phyloP scores from a whole-genome alignment of 208 protist species.

The Acanthamoeba royreba region DNA sequence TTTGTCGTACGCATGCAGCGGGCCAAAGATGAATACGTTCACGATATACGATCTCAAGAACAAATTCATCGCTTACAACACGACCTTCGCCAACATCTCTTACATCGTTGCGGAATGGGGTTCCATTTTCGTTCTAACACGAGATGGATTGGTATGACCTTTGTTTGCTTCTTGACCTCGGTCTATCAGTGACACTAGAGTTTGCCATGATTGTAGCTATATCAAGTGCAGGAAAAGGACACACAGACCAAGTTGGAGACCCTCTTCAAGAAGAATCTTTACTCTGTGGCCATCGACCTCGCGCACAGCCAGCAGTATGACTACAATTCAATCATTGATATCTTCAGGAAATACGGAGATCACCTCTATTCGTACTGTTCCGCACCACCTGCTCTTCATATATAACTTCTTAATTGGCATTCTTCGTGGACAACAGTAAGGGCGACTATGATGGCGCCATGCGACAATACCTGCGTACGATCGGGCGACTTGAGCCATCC shows the following conservation, averaged over 20 bases:
- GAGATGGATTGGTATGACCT: conserved; percentile 65
- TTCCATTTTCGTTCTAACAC: conserved; percentile 83
- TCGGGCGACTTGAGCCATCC: conserved; percentile 92
- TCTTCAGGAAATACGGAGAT: conserved; percentile 91
- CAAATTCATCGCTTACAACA: conserved; percentile 86
- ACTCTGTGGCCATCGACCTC: conserved; percentile 90
- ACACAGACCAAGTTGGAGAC: conserved; percentile 92
- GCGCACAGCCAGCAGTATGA: conserved; percentile 85
- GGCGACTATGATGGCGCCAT: conserved; percentile 87
- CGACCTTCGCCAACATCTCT: conserved; percentile 77
- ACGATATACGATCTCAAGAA: conserved; percentile 69
- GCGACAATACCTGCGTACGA: conserved; percentile 90
- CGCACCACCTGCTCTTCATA: neutral
- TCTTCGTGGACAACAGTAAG: conserved; percentile 70
- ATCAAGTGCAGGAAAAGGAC: conserved; percentile 86
- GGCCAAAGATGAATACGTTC: neutral
- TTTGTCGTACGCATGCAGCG: neutral
- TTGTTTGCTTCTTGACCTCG: too few species aligned
- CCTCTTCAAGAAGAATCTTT: conserved; percentile 94
- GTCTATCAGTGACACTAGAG: too few species aligned
- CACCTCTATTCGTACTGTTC: conserved; percentile 83
- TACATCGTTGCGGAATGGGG: conserved; percentile 85
- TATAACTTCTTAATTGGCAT: neutral
- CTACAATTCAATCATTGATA: conserved; percentile 77
- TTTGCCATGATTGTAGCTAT: too few species aligned